Evolutionary conservation across 148 eudicot species (phyloP).

Genomic region (Gaultheria prostrata): DNA sequence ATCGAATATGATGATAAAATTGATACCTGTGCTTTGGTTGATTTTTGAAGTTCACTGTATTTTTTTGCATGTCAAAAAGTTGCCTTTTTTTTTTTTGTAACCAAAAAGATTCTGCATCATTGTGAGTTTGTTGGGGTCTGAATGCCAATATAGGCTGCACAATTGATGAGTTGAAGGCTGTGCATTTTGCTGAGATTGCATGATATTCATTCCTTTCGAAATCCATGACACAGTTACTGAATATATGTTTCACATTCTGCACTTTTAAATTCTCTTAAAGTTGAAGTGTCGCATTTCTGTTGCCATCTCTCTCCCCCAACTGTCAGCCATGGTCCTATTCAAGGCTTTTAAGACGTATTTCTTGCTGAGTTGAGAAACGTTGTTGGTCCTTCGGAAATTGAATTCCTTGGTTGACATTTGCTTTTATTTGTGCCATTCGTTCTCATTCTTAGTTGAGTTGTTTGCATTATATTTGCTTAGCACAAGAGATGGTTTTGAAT

Average conservation of each 20-base stretch:
- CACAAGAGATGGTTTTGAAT: neutral
- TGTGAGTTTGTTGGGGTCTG: neutral
- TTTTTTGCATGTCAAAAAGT: neutral
- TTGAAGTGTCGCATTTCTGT: neutral
- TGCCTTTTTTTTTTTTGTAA: neutral
- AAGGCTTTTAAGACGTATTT: neutral
- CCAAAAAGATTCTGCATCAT: neutral
- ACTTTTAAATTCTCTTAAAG: too few relatives aligned
- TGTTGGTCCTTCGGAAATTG: neutral
- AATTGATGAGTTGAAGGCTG: neutral
- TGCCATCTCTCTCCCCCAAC: neutral
- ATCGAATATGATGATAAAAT: neutral
- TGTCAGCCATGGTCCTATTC: neutral
- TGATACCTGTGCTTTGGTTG: conserved; percentile 1
- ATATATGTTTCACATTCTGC: neutral
- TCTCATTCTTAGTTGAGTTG: neutral
- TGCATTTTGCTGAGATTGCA: neutral
- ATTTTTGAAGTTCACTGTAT: neutral
- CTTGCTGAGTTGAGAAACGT: neutral
- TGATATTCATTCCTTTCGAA: neutral
- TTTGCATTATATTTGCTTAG: neutral
- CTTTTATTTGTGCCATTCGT: neutral
- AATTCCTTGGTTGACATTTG: neutral
- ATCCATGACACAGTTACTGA: neutral
- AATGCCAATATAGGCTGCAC: neutral